Evolutionary conservation across 495 filamentous ascomycete genomes (phyloP), one percentile per base, ranked within the genome.

Genomic region (Parmelia sp.): DNA sequence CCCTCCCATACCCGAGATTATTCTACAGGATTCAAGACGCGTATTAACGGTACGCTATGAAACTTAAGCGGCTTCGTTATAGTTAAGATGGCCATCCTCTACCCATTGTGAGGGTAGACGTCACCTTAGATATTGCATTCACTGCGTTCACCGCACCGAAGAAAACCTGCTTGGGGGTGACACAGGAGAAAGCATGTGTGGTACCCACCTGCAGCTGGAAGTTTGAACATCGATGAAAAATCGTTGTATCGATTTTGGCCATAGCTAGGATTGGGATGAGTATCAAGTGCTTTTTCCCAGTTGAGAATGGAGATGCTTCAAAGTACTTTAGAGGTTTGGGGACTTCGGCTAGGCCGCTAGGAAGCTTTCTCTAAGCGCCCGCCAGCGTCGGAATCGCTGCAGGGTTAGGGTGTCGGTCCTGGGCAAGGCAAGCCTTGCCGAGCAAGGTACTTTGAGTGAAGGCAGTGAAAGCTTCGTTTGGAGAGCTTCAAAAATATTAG

Each of bases 1-100:
- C 51, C 27, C 17, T 55, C 29, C 17, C 27, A 33, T 55, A 17
- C 51, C 29, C 51, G 4, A 55, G 14, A 15, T 33, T 25, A 55
- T 21, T 55, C 51, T 55, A 55, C 51, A 51, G 12, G 47, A 51
- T 51, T 51, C 47, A 51, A 29, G 47, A 29, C 12, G 29, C 47
- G 15, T 17, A 33, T 55, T 29, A 23, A 21, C 29, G 17, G 27
- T 2, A 55, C 8, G 51, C 29, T 53, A 29, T 7, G 27, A 53
- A 29, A 25, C 23, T 55, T 55, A 4, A 35, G 29, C 29, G 0
- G 29, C 29, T 33, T 33, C 51, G 21, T 0, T 33, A 21, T 29
- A 55, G 29, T 21, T 35, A 25, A 25, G 6, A 33, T 10, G 29
- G 1, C 29, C 29, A 55, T 21, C 11, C 9, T 55, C 51, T 15